phyloP scores from a whole-genome alignment of 495 filamentous ascomycete species.

The Podospora sp. region DNA sequence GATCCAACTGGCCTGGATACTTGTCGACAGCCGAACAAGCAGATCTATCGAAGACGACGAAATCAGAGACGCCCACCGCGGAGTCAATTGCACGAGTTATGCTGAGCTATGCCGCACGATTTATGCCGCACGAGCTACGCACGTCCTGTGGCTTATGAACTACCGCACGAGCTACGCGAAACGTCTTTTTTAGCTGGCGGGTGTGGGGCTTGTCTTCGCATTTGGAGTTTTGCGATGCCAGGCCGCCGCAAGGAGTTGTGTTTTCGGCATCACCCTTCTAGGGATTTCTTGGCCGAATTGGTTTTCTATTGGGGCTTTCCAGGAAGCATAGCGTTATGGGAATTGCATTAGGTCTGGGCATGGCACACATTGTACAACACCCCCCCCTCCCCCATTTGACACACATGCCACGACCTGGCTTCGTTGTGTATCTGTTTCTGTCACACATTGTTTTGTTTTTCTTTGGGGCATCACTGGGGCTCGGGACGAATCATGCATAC shows the following conservation, averaged over 20 bases:
- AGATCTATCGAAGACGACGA: constrained; percentile 34
- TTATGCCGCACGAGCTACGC: too few relatives aligned
- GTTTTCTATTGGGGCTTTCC: background rate
- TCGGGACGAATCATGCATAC: constrained; percentile 28
- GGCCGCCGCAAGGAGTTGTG: background rate
- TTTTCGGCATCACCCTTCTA: background rate
- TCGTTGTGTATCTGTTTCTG: constrained; percentile 13
- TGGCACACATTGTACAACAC: constrained; percentile 25
- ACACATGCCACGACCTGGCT: background rate
- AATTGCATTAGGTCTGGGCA: constrained; percentile 27
- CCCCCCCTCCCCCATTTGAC: background rate
- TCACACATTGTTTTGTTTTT: constrained; percentile 13
- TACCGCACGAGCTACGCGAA: too few relatives aligned
- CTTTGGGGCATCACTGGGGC: constrained; percentile 8
- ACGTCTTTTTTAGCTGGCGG: background rate
- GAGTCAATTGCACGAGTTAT: background rate
- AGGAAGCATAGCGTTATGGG: constrained; percentile 30
- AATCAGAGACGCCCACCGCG: background rate
- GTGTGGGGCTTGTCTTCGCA: background rate
- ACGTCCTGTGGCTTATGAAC: background rate
- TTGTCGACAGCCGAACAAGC: constrained; percentile 31
- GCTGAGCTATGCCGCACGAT: too few relatives aligned
- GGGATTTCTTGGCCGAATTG: background rate
- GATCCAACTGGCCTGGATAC: constrained; percentile 11
- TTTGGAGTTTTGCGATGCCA: background rate